These are phyloP conservation scores for Pseudogymnoascus sp. DNA, from an alignment of 2,329 filamentous ascomycete genomes.

Conservation along the genomic window DNA sequence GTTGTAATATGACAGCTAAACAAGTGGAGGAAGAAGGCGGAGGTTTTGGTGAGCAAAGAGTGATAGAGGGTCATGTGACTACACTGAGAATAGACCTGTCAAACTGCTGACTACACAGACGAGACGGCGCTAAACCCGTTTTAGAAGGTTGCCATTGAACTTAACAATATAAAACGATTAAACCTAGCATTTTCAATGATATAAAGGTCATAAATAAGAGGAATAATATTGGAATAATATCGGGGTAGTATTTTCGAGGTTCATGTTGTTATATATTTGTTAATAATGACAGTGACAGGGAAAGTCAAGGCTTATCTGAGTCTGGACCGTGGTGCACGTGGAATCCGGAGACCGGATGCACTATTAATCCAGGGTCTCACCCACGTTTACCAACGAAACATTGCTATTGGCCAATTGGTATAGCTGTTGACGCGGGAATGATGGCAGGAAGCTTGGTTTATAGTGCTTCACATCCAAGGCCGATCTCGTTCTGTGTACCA, in stretches of 20 bases:
- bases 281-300: neutral
- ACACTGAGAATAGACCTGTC: neutral
- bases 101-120: neutral
- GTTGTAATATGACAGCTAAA: neutral
- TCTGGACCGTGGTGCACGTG: neutral
- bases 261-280: neutral
- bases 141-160: neutral
- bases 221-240: neutral
- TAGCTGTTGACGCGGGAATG: slow-evolving; percentile 4
- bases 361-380: slow-evolving; percentile 4
- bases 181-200: neutral
- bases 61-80: neutral
- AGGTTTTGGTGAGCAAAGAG: neutral
- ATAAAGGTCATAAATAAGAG: neutral
- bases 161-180: neutral
- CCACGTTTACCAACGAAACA: neutral
- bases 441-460: slow-evolving; percentile 5
- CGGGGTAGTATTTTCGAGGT: neutral
- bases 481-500: neutral
- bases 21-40: neutral
- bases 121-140: neutral
- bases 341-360: neutral
- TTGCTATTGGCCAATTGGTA: neutral
- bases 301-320: neutral
- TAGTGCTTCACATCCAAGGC: neutral